phyloP scores from a whole-genome alignment of 805 yeast genomes.

The Millerozyma acaciae region DNA sequence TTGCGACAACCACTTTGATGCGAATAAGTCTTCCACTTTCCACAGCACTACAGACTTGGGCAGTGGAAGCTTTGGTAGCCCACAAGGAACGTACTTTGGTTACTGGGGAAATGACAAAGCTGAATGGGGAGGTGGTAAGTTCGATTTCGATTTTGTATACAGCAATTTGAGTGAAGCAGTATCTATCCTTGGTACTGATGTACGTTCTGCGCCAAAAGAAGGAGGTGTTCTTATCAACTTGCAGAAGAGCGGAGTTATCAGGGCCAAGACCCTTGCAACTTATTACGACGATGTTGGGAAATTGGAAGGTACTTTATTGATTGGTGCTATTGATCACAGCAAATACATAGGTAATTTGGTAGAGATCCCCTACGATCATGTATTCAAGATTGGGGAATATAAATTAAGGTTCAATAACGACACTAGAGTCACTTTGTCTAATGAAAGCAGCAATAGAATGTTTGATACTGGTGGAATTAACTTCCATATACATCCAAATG shows the following conservation, averaged over 20 bases:
- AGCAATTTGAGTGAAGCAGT: too few relatives aligned
- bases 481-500: neutral
- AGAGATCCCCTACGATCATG: neutral
- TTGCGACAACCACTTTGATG: neutral
- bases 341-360: conserved; percentile 1
- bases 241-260: neutral
- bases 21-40: conserved; percentile 1
- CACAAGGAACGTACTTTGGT: conserved; percentile 42
- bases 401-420: neutral
- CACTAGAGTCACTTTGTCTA: neutral
- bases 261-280: neutral
- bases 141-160: neutral
- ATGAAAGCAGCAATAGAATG: neutral
- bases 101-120: conserved; percentile 2
- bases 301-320: neutral
- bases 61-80: conserved; percentile 28
- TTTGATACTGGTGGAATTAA: conserved; percentile 5
- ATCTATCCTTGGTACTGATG: conserved; percentile 1
- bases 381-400: neutral
- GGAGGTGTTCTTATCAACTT: neutral
- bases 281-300: conserved; percentile 1
- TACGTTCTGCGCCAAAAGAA: neutral
- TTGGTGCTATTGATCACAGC: conserved; percentile 2
- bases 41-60: neutral
- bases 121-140: neutral